phyloP scores from a whole-genome alignment of 1,284 basidiomycete genomes.

The Bondarzewia mesenterica region DNA sequence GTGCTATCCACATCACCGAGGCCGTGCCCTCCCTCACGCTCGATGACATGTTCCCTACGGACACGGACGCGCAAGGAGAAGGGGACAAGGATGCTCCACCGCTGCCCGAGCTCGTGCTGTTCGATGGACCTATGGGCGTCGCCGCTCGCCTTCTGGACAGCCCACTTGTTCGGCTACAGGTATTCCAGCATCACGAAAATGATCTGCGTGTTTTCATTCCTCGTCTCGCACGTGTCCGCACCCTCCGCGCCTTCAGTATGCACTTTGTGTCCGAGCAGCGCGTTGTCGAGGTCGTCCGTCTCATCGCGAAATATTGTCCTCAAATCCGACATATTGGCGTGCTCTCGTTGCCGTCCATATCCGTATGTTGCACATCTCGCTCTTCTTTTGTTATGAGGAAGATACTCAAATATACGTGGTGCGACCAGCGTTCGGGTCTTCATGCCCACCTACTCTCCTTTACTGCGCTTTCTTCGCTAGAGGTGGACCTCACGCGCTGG shows the following conservation, averaged over 20 bases:
- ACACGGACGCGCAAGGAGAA: background rate
- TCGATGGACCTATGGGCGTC: conserved; percentile 21
- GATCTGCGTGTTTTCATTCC: conserved; percentile 17
- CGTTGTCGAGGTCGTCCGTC: conserved; percentile 14
- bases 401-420: conserved; percentile 1
- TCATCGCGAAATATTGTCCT: conserved; percentile 16
- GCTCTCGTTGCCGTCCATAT: conserved; percentile 16
- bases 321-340: conserved; percentile 21
- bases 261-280: conserved; percentile 17
- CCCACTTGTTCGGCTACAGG: conserved; percentile 23
- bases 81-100: conserved; percentile 2
- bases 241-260: conserved; percentile 20
- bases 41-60: background rate
- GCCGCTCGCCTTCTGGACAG: conserved; percentile 18
- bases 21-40: background rate
- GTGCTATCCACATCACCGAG: conserved; percentile 13
- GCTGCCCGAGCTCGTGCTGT: conserved; percentile 17
- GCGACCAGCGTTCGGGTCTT: conserved; percentile 18
- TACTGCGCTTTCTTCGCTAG: conserved; percentile 18
- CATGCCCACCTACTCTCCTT: conserved; percentile 20
- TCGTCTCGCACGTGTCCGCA: conserved; percentile 13
- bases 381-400: background rate
- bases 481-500: conserved; percentile 23
- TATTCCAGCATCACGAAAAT: conserved; percentile 14
- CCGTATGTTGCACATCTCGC: conserved; percentile 17